phyloP scores from a whole-genome alignment of 495 filamentous ascomycete genomes.

The Letharia columbiana region DNA sequence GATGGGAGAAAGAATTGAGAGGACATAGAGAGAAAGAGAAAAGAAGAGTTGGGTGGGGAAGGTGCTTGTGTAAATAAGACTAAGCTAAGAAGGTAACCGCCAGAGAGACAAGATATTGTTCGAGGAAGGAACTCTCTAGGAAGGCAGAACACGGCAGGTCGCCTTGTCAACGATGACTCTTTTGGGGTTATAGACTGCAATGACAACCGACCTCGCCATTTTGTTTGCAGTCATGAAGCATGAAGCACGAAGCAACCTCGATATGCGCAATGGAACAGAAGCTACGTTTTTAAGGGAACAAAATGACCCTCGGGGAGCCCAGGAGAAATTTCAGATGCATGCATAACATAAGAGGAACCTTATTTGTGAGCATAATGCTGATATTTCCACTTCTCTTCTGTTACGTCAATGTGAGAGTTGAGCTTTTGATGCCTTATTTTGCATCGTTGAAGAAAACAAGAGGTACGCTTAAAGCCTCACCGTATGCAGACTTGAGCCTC shows the following conservation, averaged over 20 bases:
- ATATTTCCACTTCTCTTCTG: neutral
- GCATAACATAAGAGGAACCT: slow-evolving; percentile 2
- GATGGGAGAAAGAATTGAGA: slow-evolving; percentile 35
- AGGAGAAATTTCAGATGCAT: slow-evolving; percentile 11
- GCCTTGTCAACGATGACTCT: neutral
- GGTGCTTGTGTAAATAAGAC: slow-evolving; percentile 24
- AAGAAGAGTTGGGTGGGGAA: slow-evolving; percentile 18
- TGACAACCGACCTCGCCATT: neutral
- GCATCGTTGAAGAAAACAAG: neutral
- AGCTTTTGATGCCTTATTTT: neutral
- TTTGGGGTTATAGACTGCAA: neutral
- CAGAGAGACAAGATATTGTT: slow-evolving; percentile 17
- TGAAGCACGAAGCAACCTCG: neutral
- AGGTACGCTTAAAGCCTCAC: neutral
- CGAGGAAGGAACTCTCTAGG: slow-evolving; percentile 13
- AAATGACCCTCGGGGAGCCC: neutral
- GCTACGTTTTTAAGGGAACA: neutral
- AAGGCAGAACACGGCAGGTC: neutral
- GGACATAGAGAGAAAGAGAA: slow-evolving; percentile 25
- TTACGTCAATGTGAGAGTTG: neutral
- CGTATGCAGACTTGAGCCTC: neutral
- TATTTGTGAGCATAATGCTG: neutral
- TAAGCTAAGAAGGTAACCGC: slow-evolving; percentile 18
- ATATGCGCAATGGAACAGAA: neutral
- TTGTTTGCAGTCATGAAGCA: neutral